Conservation (phyloP, 2,329 filamentous ascomycete genomes). For the Beauveria medogensis region DNA sequence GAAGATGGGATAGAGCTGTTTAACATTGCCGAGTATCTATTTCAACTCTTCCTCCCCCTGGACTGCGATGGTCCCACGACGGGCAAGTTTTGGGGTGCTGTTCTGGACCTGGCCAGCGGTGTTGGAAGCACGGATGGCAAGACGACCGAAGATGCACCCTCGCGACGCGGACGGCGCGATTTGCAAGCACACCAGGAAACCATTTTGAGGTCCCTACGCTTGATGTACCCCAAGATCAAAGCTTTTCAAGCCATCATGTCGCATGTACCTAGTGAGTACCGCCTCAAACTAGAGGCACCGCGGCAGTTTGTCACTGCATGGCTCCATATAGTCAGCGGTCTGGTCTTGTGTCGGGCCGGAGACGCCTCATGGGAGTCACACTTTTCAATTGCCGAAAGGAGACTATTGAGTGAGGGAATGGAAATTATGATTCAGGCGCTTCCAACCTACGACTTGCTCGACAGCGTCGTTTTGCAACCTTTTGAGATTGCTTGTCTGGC, state of each 20-base stretch:
- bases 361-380: conserved; percentile 21
- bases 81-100: conserved; percentile 37
- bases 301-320: conserved; percentile 31
- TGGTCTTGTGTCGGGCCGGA: conserved; percentile 22
- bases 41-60: conserved; percentile 34
- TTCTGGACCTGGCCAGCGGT: conserved; percentile 19
- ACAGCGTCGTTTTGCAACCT: conserved; percentile 31
- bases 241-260: conserved; percentile 23
- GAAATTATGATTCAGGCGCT: conserved; percentile 27
- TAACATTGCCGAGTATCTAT: conserved; percentile 32
- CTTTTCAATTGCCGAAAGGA: conserved; percentile 20
- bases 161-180: not conserved
- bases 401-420: conserved; percentile 28
- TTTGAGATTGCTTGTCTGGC: conserved; percentile 35
- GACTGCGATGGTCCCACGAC: conserved; percentile 28
- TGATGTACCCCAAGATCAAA: conserved; percentile 16
- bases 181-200: not conserved
- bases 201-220: not conserved
- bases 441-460: conserved; percentile 24
- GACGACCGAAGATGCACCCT: conserved; percentile 7
- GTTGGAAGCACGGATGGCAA: conserved; percentile 16
- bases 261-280: conserved; percentile 20
- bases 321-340: conserved; percentile 32
- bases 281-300: conserved; percentile 25
- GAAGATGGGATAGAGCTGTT: conserved; percentile 31